Conservation (phyloP, 192 early-diverging fungal species). For the Phycomyces nitens region DNA sequence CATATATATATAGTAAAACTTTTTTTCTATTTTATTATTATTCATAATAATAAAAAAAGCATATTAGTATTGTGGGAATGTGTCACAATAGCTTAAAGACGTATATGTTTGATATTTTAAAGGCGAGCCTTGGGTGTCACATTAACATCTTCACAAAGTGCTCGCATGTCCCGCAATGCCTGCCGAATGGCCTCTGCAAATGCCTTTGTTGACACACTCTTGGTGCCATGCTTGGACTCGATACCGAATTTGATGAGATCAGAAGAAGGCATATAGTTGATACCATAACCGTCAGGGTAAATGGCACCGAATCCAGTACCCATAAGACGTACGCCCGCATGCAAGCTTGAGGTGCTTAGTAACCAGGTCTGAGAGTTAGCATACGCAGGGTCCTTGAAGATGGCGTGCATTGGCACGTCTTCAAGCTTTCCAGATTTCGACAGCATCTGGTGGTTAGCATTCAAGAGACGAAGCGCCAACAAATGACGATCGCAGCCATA, state of each 20-base stretch:
- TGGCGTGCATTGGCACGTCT: constrained; percentile 48
- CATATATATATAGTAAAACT: no score
- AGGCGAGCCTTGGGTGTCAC: no score
- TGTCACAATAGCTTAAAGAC: no score
- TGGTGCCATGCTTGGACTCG: constrained; percentile 59
- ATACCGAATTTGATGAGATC: constrained; percentile 73
- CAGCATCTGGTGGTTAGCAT: constrained; percentile 34
- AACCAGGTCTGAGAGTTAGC: constrained; percentile 63
- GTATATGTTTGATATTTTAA: no score
- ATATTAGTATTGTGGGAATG: no score
- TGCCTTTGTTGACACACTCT: constrained; percentile 19
- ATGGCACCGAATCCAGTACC: constrained; percentile 89
- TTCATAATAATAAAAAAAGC: no score
- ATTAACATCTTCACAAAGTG: constrained; percentile 27
- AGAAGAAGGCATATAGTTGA: constrained; percentile 78
- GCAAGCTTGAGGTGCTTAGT: constrained; percentile 75
- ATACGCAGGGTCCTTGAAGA: constrained; percentile 69
- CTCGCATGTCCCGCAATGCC: constrained; percentile 30
- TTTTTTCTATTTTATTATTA: no score
- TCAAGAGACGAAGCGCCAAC: constrained; percentile 67
- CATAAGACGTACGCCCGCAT: constrained; percentile 61
- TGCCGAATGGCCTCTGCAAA: constrained; percentile 15
- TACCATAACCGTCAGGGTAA: constrained; percentile 77
- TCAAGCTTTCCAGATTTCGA: neutral
- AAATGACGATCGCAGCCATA: constrained; percentile 83